Evolutionary conservation across 768 basidiomycete genomes (phyloP).

Genomic region (Boletus sp.): DNA sequence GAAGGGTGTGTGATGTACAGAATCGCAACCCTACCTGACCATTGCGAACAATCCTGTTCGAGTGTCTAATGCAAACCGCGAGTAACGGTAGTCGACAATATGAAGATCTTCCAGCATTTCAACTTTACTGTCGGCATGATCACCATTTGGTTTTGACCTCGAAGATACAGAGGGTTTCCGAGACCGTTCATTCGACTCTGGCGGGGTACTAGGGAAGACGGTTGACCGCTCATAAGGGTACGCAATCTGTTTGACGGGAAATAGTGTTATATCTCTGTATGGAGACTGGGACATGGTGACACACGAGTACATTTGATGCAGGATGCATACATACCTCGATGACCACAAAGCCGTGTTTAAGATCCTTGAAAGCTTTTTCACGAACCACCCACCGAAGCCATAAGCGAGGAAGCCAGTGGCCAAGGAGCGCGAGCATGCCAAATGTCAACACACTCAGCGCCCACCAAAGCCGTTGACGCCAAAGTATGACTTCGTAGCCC

Average conservation of each 20-base stretch:
- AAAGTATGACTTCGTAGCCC: conserved; percentile 69
- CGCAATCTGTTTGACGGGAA: conserved; percentile 61
- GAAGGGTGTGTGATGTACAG: background rate
- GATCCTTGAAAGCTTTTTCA: conserved; percentile 78
- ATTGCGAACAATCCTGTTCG: conserved; percentile 77
- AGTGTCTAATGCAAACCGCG: conserved; percentile 84
- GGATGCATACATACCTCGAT: conserved; percentile 67
- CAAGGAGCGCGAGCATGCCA: conserved; percentile 75
- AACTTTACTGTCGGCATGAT: conserved; percentile 29
- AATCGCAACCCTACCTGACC: conserved; percentile 54
- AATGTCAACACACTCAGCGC: conserved; percentile 60
- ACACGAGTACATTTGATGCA: conserved; percentile 4
- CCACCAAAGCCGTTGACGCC: conserved; percentile 70
- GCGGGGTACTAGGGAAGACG: conserved; percentile 55
- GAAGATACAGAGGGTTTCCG: conserved; percentile 21
- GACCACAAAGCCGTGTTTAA: conserved; percentile 71
- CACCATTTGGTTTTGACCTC: conserved; percentile 31
- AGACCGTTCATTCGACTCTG: conserved; percentile 29
- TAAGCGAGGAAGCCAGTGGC: conserved; percentile 89
- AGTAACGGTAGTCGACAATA: conserved; percentile 89
- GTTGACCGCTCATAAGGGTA: conserved; percentile 81
- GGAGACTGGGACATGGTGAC: conserved; percentile 57
- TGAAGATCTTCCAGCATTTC: conserved; percentile 51
- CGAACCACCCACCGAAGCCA: conserved; percentile 88
- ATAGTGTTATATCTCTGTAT: conserved; percentile 75